A percentile compares a stretch with the other conserved stretches of the same genome.
Conservation (phyloP, 2,329 filamentous ascomycete species). For the Golovinomyces cichoracearum region DNA sequence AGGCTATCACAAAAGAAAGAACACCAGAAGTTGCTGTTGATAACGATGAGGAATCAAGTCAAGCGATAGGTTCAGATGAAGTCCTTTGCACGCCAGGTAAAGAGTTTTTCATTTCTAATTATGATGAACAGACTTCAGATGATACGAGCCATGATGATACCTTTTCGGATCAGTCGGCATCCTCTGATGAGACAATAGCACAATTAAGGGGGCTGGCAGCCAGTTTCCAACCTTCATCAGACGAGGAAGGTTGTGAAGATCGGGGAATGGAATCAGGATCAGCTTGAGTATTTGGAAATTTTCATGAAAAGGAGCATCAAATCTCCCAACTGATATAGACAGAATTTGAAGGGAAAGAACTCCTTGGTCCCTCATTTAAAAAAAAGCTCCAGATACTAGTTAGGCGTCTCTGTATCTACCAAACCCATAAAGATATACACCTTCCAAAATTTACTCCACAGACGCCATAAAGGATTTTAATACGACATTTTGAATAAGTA, state of each 20-base stretch:
- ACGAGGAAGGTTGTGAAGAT: not conserved
- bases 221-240: not conserved
- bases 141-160: not conserved
- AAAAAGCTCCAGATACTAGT: not conserved
- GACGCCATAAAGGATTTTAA: conserved; percentile 6
- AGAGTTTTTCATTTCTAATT: not conserved
- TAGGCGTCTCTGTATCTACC: not conserved
- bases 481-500: conserved; percentile 5
- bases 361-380: conserved; percentile 3
- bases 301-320: not conserved
- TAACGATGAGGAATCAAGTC: not conserved
- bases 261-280: not conserved
- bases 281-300: not conserved
- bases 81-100: not conserved
- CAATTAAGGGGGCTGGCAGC: conserved; percentile 1
- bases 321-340: not conserved
- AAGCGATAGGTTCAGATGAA: not conserved
- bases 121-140: not conserved
- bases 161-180: not conserved
- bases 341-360: not conserved
- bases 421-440: not conserved
- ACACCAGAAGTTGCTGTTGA: not conserved
- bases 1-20: not conserved
- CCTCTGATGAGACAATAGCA: not conserved
- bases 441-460: conserved; percentile 11